Base-by-base conservation (phyloP, 768 basidiomycete species). In the Cyathus striatus region DNA sequence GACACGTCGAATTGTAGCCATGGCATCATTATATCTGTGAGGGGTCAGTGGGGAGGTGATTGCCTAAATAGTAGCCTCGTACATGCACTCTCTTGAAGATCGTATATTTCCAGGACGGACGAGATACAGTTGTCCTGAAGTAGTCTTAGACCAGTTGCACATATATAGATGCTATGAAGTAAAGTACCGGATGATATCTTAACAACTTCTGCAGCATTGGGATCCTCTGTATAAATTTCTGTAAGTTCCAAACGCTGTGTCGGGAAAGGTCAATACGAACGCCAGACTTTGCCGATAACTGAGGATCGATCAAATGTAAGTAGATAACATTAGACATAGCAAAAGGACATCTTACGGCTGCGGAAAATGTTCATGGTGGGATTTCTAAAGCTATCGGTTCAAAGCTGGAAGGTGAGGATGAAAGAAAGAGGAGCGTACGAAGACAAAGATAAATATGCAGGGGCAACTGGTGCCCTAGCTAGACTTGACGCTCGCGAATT, bases 21-120 rank as follows among this genome's bases (percentile, higher is more conserved):
- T 93, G 4, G 94, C 94, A 52, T 96, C 93, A 50, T 90, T 92
- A 64, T 90, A 98, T 56, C 95, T 98, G 57, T 37, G 21, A 23
- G 17, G 38, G 38, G 18, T 20, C 22, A 16, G 10, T 32, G 38
- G 33, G 21, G 17, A 10, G 13, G 10, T 18, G 35, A 36, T 20
- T 14, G 10, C 18, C 10, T 22, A 6, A 37, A n/a, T 39, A 23
- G n/a, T 21, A 6, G 25, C 5, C 41, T 46, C 90, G 49, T 57
- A 96, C 93, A 97, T 96, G 90, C 95, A 98, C 73, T 98, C 95
- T 53, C 94, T 72, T 17, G 88, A 88, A 17, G 90, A 86, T 46
- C 93, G 86, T 54, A 96, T 83, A 54, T 87, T 89, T 42, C 90
- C 92, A 30, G 92, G 89, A 27, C 95, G 79, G 41, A 94, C 83